A percentile compares a stretch with the other conserved stretches of the same genome.
Conservation (phyloP, 2,329 filamentous ascomycete species). For the Diaporthe sp. region DNA sequence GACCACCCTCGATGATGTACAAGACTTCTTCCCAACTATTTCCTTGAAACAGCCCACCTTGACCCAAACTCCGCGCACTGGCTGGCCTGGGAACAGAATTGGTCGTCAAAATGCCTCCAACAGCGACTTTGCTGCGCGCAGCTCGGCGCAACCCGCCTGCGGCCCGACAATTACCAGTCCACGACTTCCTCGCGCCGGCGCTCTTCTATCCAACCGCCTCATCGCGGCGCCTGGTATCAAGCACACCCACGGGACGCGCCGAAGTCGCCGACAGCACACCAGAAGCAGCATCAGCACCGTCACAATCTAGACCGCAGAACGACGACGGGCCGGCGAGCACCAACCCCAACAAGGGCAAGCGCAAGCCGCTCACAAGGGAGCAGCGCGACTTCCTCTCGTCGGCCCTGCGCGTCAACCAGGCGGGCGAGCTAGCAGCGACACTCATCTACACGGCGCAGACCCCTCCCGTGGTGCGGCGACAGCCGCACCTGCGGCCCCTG, state of each 20-base stretch:
- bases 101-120: conserved; percentile 42
- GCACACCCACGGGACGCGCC: conserved; percentile 38
- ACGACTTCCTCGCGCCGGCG: conserved; percentile 55
- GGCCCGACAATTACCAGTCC: conserved; percentile 44
- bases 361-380: conserved; percentile 73
- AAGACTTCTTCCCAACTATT: conserved; percentile 9
- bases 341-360: conserved; percentile 52
- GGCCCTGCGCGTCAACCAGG: conserved; percentile 95
- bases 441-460: conserved; percentile 94
- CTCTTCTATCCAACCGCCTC: conserved; percentile 43
- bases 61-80: background rate
- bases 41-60: background rate
- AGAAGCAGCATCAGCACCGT: background rate
- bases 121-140: conserved; percentile 41
- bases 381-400: conserved; percentile 83
- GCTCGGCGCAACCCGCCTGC: conserved; percentile 40
- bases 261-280: conserved; percentile 36
- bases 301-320: conserved; percentile 20
- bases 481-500: conserved; percentile 88
- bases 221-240: conserved; percentile 39
- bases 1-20: conserved; percentile 34
- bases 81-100: background rate
- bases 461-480: conserved; percentile 80
- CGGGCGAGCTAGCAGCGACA: conserved; percentile 95
- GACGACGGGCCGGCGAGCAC: conserved; percentile 42